Evolutionary conservation across 2,329 filamentous ascomycete genomes (phyloP).

Genomic region (Aspergillus sp.): DNA sequence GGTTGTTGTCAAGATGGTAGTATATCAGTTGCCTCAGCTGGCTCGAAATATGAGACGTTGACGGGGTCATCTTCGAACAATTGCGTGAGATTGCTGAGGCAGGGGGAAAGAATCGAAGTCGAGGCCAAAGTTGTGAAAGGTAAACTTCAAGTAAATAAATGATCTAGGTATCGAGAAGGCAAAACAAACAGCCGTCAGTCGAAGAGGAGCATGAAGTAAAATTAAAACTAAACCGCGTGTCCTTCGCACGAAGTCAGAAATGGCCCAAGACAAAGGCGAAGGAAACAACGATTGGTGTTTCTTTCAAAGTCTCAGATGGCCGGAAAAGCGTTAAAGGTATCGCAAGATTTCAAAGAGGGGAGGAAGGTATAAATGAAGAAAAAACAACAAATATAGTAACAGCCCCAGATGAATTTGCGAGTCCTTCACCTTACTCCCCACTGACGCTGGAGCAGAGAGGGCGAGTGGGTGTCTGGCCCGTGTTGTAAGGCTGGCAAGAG

Average conservation of each 20-base stretch:
- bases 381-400: conserved; percentile 6
- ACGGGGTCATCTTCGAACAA: conserved; percentile 53
- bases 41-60: conserved; percentile 54
- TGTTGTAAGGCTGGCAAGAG: conserved; percentile 10
- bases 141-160: not conserved
- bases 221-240: not conserved
- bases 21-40: conserved; percentile 67
- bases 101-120: conserved; percentile 4
- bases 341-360: conserved; percentile 6
- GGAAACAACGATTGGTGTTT: conserved; percentile 18
- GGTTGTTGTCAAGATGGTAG: conserved; percentile 83
- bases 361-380: conserved; percentile 8
- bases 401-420: not conserved
- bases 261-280: conserved; percentile 11
- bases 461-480: not conserved
- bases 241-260: not conserved
- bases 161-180: not conserved
- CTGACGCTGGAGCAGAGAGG: not conserved
- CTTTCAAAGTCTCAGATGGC: conserved; percentile 10
- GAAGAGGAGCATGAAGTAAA: conserved; percentile 17
- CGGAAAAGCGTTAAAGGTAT: not conserved
- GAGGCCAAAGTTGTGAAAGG: conserved; percentile 20
- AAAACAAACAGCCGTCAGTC: not conserved
- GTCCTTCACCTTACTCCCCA: conserved; percentile 3
- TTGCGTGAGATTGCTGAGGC: not conserved